These are phyloP conservation scores for Nakazawaea laoshanensis DNA, from an alignment of 805 yeast genomes.

Conservation along the genomic window DNA sequence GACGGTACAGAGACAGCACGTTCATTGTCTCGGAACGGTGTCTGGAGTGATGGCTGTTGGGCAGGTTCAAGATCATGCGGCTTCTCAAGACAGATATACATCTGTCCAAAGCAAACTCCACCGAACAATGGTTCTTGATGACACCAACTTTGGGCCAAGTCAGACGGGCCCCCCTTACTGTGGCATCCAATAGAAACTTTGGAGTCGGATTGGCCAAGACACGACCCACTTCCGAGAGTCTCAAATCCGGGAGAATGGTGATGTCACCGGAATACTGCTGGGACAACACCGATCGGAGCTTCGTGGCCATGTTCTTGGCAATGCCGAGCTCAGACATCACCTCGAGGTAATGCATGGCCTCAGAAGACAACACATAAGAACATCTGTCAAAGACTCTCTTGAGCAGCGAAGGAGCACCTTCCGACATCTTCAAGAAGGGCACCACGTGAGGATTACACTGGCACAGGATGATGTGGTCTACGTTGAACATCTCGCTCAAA, in stretches of 20 bases:
- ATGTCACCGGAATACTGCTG: conserved; percentile 92
- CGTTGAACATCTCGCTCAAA: conserved; percentile 93
- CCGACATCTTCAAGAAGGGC: conserved; percentile 71
- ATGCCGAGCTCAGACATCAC: conserved; percentile 71
- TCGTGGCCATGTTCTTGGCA: conserved; percentile 62
- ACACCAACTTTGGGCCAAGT: conserved; percentile 90
- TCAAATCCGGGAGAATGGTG: conserved; percentile 78
- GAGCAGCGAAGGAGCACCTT: conserved; percentile 49
- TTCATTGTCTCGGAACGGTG: conserved; percentile 7
- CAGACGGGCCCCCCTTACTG: conserved; percentile 79
- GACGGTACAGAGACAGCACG: not conserved
- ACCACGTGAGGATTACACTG: conserved; percentile 97
- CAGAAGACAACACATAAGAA: conserved; percentile 56
- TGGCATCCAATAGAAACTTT: conserved; percentile 59
- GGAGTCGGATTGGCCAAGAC: conserved; percentile 77
- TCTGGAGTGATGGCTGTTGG: conserved; percentile 1
- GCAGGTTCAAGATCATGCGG: conserved; percentile 33
- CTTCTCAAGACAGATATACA: conserved; percentile 66
- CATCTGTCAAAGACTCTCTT: conserved; percentile 43
- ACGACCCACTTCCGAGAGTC: conserved; percentile 47
- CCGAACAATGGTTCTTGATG: conserved; percentile 81
- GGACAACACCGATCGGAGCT: conserved; percentile 64
- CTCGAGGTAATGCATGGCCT: conserved; percentile 70
- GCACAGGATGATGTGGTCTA: conserved; percentile 93
- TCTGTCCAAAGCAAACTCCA: conserved; percentile 79